phyloP scores from a whole-genome alignment of 2,329 filamentous ascomycete genomes.

The Stemphylium beticola region DNA sequence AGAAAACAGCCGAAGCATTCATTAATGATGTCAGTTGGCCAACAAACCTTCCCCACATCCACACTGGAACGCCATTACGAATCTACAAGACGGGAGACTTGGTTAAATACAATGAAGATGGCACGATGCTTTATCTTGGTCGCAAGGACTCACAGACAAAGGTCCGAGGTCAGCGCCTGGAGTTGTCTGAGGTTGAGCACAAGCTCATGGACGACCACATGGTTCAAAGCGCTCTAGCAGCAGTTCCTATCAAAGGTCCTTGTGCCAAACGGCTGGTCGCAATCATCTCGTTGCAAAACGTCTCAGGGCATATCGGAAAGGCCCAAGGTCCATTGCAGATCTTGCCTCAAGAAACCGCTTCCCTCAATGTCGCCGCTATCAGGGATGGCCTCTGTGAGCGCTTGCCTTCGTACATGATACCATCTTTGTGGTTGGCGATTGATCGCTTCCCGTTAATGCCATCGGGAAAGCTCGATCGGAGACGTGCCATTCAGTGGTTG shows the following conservation, averaged over 20 bases:
- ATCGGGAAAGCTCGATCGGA: constrained; percentile 42
- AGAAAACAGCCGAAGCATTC: constrained; percentile 38
- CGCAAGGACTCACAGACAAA: constrained; percentile 45
- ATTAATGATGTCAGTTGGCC: constrained; percentile 33
- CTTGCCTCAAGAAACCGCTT: constrained; percentile 30
- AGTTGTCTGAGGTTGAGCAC: constrained; percentile 55
- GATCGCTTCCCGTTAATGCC: constrained; percentile 39
- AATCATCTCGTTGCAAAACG: constrained; percentile 33
- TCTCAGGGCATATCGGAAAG: neutral
- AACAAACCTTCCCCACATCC: constrained; percentile 1
- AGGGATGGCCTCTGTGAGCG: constrained; percentile 39
- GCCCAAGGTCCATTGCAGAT: constrained; percentile 18
- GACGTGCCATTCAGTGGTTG: constrained; percentile 38
- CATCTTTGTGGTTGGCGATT: constrained; percentile 41
- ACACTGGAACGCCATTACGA: constrained; percentile 3
- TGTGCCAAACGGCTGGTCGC: constrained; percentile 43
- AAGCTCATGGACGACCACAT: constrained; percentile 44
- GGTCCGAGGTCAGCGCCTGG: constrained; percentile 53
- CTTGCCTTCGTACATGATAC: constrained; percentile 44
- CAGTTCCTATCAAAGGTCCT: constrained; percentile 35
- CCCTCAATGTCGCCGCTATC: constrained; percentile 29
- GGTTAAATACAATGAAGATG: constrained; percentile 46
- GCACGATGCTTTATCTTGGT: constrained; percentile 41
- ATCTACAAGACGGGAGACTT: constrained; percentile 49
- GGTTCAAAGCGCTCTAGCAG: constrained; percentile 38